Percentiles rank a stretch among this genome's conserved stretches.
Conservation (phyloP, 1,284 basidiomycete genomes). For the Thelephora terrestris region DNA sequence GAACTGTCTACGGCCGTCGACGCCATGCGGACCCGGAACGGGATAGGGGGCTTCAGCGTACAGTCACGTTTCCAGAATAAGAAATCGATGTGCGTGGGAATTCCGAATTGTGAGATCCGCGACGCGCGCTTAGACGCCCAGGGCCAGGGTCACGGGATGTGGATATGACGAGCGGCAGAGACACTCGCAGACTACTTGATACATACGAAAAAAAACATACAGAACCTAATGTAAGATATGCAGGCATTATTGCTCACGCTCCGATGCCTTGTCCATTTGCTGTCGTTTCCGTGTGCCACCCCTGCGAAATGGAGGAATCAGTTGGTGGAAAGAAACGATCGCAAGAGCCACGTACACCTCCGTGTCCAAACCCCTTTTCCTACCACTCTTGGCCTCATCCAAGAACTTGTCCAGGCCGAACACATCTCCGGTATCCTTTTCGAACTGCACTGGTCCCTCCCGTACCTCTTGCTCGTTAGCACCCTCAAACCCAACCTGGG, state of each 20-base stretch:
- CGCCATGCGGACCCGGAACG: no score
- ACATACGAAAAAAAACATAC: constrained; percentile 1
- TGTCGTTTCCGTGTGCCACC: constrained; percentile 60
- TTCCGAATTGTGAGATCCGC: no score
- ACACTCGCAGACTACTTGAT: no score
- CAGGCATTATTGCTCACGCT: constrained; percentile 30
- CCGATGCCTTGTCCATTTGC: constrained; percentile 58
- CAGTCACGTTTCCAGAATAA: no score
- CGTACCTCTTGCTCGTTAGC: constrained; percentile 72
- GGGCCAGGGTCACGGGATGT: no score
- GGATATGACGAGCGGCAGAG: no score
- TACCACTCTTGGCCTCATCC: constrained; percentile 91
- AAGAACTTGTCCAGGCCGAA: constrained; percentile 97
- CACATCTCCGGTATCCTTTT: constrained; percentile 95
- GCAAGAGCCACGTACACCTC: constrained; percentile 42
- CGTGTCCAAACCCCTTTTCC: constrained; percentile 81
- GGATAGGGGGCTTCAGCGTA: no score
- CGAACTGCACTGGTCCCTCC: constrained; percentile 97
- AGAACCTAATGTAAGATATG: not conserved
- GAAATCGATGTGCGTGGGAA: no score
- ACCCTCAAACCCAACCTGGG: constrained; percentile 83
- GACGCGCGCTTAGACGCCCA: no score
- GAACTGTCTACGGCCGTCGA: no score
- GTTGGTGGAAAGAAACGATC: constrained; percentile 1
- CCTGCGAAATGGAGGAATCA: constrained; percentile 24